Conservation (phyloP, 495 filamentous ascomycete species). For the Cenococcum geophilum region DNA sequence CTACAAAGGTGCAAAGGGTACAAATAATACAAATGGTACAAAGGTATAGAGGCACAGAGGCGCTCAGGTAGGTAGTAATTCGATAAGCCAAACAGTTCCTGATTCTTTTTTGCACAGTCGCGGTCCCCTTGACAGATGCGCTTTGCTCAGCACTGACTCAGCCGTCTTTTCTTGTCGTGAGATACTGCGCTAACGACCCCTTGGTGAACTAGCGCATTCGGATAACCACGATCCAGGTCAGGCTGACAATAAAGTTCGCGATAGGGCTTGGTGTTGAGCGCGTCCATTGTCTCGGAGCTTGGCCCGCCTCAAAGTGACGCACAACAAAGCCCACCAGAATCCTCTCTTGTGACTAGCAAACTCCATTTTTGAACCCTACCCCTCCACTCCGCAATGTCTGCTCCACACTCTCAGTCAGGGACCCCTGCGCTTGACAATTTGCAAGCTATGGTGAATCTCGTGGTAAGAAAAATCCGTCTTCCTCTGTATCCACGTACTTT, state of each 20-base stretch:
- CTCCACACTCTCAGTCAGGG: not conserved
- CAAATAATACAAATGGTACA: no score
- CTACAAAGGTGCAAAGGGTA: no score
- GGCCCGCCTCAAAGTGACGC: not conserved
- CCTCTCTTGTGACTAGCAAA: no score
- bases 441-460: conserved; percentile 30
- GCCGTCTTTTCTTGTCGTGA: not conserved
- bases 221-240: not conserved
- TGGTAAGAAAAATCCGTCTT: conserved; percentile 16
- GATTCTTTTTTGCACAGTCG: no score
- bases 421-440: conserved; percentile 16
- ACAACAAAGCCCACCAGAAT: no score
- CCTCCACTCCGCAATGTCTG: not conserved
- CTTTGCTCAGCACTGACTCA: not conserved
- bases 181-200: no score
- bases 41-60: no score
- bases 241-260: not conserved
- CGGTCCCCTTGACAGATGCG: no score
- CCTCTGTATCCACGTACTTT: not conserved
- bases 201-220: not conserved
- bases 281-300: not conserved
- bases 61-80: no score
- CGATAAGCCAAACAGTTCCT: no score
- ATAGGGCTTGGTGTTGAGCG: not conserved
- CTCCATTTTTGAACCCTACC: not conserved